phyloP scores from a whole-genome alignment of 352 stramenopile species.

The Phytophthora pini region DNA sequence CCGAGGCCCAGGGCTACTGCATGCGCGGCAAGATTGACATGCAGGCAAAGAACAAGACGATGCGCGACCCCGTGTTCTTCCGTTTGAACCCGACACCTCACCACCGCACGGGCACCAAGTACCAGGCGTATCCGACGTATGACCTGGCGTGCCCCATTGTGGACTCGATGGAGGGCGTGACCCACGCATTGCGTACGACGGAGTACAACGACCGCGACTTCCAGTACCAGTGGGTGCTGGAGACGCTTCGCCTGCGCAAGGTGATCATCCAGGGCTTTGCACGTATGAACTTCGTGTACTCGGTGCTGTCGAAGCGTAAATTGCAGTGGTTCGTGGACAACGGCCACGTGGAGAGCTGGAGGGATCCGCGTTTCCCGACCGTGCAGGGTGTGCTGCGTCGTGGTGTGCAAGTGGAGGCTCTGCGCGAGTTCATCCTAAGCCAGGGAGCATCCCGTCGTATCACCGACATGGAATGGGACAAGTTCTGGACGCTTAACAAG shows the following conservation, averaged over 20 bases:
- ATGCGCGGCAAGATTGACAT: conserved; percentile 96
- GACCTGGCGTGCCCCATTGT: conserved; percentile 99
- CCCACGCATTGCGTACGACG: conserved; percentile 98
- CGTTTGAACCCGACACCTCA: conserved; percentile 85
- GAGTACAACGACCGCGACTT: conserved; percentile 99
- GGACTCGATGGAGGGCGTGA: conserved; percentile 99
- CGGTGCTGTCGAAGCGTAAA: conserved; percentile 99
- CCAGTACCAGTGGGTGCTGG: conserved; percentile 97
- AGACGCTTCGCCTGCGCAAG: conserved; percentile 86
- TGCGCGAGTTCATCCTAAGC: conserved; percentile 98
- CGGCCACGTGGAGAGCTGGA: conserved; percentile 96
- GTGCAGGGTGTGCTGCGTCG: conserved; percentile 96
- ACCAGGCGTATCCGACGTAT: conserved; percentile 99
- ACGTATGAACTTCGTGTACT: conserved; percentile 99
- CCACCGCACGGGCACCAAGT: conserved; percentile 94
- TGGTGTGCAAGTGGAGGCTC: conserved; percentile 95
- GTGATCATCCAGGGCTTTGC: conserved; percentile 96
- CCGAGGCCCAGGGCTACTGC: conserved; percentile 78
- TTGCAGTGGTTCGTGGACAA: conserved; percentile 99
- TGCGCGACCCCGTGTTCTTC: conserved; percentile 91
- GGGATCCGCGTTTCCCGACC: conserved; percentile 98
- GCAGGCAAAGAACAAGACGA: conserved; percentile 90
- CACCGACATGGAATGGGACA: conserved; percentile 99
- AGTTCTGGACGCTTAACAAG: conserved; percentile 99
- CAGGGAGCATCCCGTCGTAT: conserved; percentile 97